These are phyloP conservation scores for Hortaea sp. DNA, from an alignment of 2,329 filamentous ascomycete species.

Conservation along the genomic window DNA sequence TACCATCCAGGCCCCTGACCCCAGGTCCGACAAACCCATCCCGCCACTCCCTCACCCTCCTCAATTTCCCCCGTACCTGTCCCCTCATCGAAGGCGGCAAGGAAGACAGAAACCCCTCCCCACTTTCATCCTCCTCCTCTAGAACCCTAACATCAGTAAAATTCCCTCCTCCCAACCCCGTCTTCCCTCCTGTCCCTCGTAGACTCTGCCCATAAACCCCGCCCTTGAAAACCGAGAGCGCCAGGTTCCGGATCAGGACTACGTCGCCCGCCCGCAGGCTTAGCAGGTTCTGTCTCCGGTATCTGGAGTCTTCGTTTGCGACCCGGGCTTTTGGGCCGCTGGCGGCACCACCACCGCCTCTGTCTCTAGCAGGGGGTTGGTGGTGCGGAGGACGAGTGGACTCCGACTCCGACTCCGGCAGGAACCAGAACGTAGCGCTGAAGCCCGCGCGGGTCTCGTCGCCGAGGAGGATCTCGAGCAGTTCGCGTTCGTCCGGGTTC, in stretches of 20 bases:
- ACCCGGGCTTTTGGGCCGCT: constrained; percentile 9
- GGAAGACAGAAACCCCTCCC: background rate
- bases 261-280: constrained; percentile 61
- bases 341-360: background rate
- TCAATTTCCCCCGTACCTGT: constrained; percentile 55
- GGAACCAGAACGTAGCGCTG: constrained; percentile 74
- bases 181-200: constrained; percentile 45
- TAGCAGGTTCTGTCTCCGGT: constrained; percentile 32
- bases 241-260: constrained; percentile 69
- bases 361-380: too few relatives aligned
- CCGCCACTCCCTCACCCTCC: constrained; percentile 65
- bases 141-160: background rate
- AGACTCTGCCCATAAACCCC: constrained; percentile 80
- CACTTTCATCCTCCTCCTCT: constrained; percentile 2
- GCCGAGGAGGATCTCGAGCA: constrained; percentile 70
- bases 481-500: constrained; percentile 38
- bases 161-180: constrained; percentile 52
- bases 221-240: constrained; percentile 61
- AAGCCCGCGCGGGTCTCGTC: constrained; percentile 80
- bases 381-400: too few relatives aligned
- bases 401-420: constrained; percentile 22
- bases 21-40: constrained; percentile 51
- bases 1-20: background rate
- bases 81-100: constrained; percentile 35
- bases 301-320: background rate